Conservation (phyloP, 2,329 filamentous ascomycete genomes). For the Cercospora sesami region DNA sequence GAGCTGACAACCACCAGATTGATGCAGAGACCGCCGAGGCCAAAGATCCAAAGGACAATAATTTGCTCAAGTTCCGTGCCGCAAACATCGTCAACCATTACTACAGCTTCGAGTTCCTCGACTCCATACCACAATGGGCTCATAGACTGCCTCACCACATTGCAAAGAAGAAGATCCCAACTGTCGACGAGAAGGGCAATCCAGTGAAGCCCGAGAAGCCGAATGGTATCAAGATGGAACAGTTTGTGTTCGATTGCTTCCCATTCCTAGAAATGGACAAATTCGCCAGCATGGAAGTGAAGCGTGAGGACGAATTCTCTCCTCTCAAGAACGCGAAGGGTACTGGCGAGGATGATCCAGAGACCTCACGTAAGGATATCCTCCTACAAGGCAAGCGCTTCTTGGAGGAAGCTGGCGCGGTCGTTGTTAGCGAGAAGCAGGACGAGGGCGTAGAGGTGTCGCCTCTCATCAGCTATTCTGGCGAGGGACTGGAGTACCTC, state of each 20-base stretch:
- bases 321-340: constrained; percentile 89
- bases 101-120: constrained; percentile 91
- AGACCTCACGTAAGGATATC: constrained; percentile 88
- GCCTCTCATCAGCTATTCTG: constrained; percentile 84
- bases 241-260: constrained; percentile 99
- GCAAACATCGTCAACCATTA: constrained; percentile 99
- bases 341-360: constrained; percentile 87
- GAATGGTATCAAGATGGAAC: constrained; percentile 98
- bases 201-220: constrained; percentile 88
- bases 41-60: constrained; percentile 74
- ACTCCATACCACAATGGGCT: constrained; percentile 83
- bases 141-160: constrained; percentile 91
- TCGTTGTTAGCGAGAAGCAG: constrained; percentile 64
- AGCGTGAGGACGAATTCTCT: constrained; percentile 96
- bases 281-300: constrained; percentile 95
- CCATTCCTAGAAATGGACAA: constrained; percentile 80
- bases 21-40: constrained; percentile 58
- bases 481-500: constrained; percentile 64
- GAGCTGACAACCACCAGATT: background rate
- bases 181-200: constrained; percentile 71
- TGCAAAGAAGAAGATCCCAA: constrained; percentile 97
- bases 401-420: constrained; percentile 75
- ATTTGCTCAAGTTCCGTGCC: constrained; percentile 89
- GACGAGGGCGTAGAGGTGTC: constrained; percentile 81
- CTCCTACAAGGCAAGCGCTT: constrained; percentile 86